Base-by-base conservation (phyloP, 139 green algal genomes). In the Chlorella sp. region DNA sequence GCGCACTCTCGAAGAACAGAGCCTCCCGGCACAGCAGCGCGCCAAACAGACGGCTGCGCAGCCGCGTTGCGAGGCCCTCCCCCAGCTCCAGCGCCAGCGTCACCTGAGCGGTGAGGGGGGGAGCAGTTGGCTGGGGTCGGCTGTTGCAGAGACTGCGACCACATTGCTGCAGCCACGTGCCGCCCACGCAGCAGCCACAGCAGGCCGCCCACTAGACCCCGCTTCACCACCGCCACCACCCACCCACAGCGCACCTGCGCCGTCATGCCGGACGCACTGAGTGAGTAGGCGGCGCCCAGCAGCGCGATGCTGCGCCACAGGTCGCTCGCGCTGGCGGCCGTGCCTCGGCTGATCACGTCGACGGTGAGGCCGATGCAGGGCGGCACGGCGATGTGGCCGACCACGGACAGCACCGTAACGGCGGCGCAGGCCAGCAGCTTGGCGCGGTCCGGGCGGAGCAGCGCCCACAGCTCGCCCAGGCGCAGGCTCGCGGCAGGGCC, bases 1-100 rank as follows among this genome's bases (percentile, higher is more conserved):
- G 48, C 33, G 62, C 64, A 3, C 33, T 33, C 56, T 77, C 67
- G 36, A 59, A 79, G 38, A 83, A 83, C 45, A 73, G 25, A 15
- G 72, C 31, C 46, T 74, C 51, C 3, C 71, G 65, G 23, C n/a
- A 41, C 63, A 84, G 50, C 50, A 81, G 64, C 36, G 60, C 50
- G 25, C 29, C 35, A 65, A 84, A 84, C 48, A 84, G 74, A 40
- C 58, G 64, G 43, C 56, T 60, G 23, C 79, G 64, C 63, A 84
- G 50, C 17, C 73, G 62, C n/a, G 67, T 45, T 8, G 71, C 79
- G 45, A 84, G 36, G 8, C 33, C 50, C 79, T 84, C 79, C 8
- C 62, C 64, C 53, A 76, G 40, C 5, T 15, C 35, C 31, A 66
- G 46, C 7, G 71, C 48, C 65, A 84, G 74, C 35, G 60, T 53